phyloP scores from a whole-genome alignment of 805 yeast species.

The Maudiozyma barnettii region DNA sequence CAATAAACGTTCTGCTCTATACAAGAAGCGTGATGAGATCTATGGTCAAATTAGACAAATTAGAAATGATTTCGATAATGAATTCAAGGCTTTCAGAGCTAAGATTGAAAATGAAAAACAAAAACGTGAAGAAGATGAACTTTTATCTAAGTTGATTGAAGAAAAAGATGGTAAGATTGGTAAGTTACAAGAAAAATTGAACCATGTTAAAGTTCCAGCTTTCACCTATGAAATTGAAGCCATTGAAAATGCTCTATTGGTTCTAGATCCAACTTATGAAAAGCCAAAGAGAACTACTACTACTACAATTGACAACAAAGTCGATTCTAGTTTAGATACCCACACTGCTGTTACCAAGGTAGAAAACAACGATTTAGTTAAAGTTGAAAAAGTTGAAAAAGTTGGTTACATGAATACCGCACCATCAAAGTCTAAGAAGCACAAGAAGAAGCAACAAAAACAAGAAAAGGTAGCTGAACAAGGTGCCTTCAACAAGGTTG shows the following conservation, averaged over 20 bases:
- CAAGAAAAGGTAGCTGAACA: constrained; percentile 7
- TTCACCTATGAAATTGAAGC: constrained; percentile 67
- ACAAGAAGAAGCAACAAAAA: constrained; percentile 39
- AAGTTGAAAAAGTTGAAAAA: constrained; percentile 40
- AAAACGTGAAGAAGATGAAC: constrained; percentile 49
- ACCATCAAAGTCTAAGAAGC: constrained; percentile 43
- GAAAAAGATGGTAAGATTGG: constrained; percentile 44
- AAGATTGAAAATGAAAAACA: constrained; percentile 66
- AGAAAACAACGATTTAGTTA: constrained; percentile 50
- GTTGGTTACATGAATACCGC: constrained; percentile 39
- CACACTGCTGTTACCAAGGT: constrained; percentile 43
- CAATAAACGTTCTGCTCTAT: constrained; percentile 56
- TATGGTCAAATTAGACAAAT: constrained; percentile 58
- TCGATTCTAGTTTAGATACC: constrained; percentile 17
- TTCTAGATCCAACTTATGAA: constrained; percentile 73
- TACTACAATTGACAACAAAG: constrained; percentile 23
- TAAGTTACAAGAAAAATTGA: constrained; percentile 60
- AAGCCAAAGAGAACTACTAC: constrained; percentile 37
- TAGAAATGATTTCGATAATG: constrained; percentile 66
- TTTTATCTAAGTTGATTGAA: constrained; percentile 36
- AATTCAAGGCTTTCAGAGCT: constrained; percentile 59
- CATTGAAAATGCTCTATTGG: constrained; percentile 60
- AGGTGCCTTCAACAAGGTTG: constrained; percentile 11
- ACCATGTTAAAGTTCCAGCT: constrained; percentile 73
- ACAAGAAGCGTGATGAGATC: constrained; percentile 58